These are phyloP conservation scores for Coemansia sp. DNA, from an alignment of 192 early-diverging fungal species.

Conservation along the genomic window DNA sequence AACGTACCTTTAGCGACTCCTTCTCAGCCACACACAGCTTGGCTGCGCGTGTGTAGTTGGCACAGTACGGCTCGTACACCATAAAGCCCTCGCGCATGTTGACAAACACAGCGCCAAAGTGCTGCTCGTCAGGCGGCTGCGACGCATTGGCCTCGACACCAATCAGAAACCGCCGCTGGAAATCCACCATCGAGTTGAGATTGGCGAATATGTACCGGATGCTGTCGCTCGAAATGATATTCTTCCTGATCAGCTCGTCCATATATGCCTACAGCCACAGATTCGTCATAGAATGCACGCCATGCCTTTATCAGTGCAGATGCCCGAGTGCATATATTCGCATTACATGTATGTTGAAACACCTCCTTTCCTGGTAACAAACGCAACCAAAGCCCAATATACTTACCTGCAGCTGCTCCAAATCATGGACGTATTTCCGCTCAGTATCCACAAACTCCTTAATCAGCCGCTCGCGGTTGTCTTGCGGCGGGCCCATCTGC, in stretches of 20 bases:
- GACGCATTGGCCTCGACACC: slow-evolving; percentile 79
- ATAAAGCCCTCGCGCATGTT: slow-evolving; percentile 76
- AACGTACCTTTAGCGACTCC: slow-evolving; percentile 60
- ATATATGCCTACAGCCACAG: slow-evolving; percentile 62
- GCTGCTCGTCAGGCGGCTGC: slow-evolving; percentile 74
- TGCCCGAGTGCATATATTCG: no score
- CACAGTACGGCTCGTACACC: slow-evolving; percentile 92
- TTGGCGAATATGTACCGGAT: slow-evolving; percentile 88
- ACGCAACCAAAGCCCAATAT: not conserved
- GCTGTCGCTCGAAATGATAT: slow-evolving; percentile 77
- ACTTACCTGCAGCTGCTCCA: slow-evolving; percentile 77
- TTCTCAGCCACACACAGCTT: slow-evolving; percentile 69
- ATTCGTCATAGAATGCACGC: no score
- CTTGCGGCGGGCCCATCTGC: slow-evolving; percentile 64
- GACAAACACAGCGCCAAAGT: slow-evolving; percentile 85
- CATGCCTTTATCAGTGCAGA: no score
- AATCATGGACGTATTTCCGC: slow-evolving; percentile 83
- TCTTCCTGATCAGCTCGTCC: slow-evolving; percentile 65
- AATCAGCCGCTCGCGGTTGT: slow-evolving; percentile 85
- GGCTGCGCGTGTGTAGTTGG: slow-evolving; percentile 80
- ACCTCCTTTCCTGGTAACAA: no score
- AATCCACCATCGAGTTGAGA: slow-evolving; percentile 90
- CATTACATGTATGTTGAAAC: no score
- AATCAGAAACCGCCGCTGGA: slow-evolving; percentile 92
- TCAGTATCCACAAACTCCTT: slow-evolving; percentile 93